phyloP scores from a whole-genome alignment of 345 rosid genomes.

The Euphorbia pulcherrima region DNA sequence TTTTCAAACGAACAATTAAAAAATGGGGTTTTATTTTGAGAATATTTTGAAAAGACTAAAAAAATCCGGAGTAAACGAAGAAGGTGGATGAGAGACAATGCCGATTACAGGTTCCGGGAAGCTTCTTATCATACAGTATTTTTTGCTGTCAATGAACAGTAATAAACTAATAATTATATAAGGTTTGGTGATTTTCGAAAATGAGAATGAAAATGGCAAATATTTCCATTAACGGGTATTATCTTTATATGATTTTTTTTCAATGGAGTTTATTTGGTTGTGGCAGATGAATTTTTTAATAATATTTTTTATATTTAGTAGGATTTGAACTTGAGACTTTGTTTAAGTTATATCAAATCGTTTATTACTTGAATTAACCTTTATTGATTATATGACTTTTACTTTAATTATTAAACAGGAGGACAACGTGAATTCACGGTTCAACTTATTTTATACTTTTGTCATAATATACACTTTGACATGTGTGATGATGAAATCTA shows the following conservation, averaged over 20 bases:
- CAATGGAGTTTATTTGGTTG: no score
- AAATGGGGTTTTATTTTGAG: not conserved
- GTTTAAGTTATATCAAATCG: no score
- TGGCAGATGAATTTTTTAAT: no score
- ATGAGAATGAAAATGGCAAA: not conserved
- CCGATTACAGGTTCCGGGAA: constrained; percentile 17
- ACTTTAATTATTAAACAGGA: no score
- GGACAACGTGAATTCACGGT: no score
- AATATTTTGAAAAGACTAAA: not conserved
- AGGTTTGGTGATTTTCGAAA: not conserved
- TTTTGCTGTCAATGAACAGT: no score
- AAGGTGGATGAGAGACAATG: not conserved
- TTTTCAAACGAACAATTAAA: not conserved
- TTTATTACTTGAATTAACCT: no score
- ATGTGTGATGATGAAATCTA: no score
- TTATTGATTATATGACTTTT: not conserved
- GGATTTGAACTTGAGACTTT: no score
- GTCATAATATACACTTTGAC: no score
- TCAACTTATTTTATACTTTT: no score
- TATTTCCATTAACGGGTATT: not conserved
- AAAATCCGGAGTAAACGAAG: constrained; percentile 14
- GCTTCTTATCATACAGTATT: constrained; percentile 13
- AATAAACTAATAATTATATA: not conserved
- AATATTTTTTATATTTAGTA: no score
- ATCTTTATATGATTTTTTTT: not conserved